Percentiles rank a stretch among this genome's conserved stretches.
phyloP scores from a whole-genome alignment of 495 filamentous ascomycete genomes.

The Neurospora africana region DNA sequence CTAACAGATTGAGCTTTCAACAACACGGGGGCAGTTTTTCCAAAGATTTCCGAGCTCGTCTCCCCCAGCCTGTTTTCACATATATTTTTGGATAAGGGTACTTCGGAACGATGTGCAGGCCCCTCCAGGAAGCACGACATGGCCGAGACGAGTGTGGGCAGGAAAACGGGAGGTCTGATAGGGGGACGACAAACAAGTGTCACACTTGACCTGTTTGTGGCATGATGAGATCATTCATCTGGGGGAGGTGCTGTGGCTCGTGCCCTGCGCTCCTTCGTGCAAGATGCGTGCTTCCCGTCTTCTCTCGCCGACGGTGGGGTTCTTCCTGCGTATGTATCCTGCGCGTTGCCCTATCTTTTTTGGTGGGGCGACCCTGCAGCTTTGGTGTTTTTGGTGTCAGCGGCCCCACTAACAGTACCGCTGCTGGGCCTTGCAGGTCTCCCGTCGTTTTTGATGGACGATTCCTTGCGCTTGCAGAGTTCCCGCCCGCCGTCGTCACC shows the following conservation, averaged over 20 bases:
- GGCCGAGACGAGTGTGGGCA: background rate
- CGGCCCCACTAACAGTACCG: background rate
- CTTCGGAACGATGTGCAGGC: background rate
- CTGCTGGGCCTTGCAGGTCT: constrained; percentile 8
- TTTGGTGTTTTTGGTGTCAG: background rate
- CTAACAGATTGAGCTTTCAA: background rate
- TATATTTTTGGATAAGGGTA: background rate
- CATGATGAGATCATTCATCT: constrained; percentile 27
- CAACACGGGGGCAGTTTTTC: background rate
- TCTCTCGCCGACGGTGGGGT: background rate
- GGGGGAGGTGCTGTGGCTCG: background rate
- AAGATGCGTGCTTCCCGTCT: background rate
- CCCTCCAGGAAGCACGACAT: background rate
- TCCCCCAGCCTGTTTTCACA: no score
- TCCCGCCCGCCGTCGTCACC: background rate
- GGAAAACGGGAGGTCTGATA: background rate
- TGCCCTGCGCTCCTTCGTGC: background rate
- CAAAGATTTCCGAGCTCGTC: background rate
- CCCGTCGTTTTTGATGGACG: constrained; percentile 3
- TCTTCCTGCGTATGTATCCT: background rate
- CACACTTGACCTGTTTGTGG: constrained; percentile 10
- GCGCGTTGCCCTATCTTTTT: background rate
- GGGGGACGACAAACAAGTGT: constrained; percentile 1
- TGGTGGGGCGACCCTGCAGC: background rate
- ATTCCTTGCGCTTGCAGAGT: background rate